Conservation (phyloP, 2,329 filamentous ascomycete genomes). For the Ophiocordyceps polyrhachis-furcata region DNA sequence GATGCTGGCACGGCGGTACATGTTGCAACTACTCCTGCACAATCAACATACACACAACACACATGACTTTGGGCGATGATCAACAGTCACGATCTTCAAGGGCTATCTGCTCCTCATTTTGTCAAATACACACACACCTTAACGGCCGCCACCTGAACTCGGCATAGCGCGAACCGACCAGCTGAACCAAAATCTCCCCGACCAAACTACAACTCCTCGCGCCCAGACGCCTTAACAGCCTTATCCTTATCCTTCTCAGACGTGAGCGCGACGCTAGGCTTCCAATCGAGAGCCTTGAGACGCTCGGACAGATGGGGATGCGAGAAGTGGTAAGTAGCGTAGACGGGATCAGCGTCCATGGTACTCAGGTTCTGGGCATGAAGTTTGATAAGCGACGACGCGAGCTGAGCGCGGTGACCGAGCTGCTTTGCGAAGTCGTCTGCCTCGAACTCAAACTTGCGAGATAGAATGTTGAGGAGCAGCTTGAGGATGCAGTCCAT, state of each 20-base stretch:
- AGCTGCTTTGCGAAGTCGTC: constrained; percentile 75
- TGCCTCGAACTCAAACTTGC: constrained; percentile 91
- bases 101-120: too few species aligned
- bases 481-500: constrained; percentile 93
- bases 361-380: constrained; percentile 96
- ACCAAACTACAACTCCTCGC: constrained; percentile 48
- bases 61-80: neutral
- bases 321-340: constrained; percentile 95
- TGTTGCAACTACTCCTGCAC: neutral
- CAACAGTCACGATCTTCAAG: too few species aligned
- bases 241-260: constrained; percentile 20
- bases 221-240: constrained; percentile 51
- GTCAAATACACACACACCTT: neutral
- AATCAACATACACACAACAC: neutral
- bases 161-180: too few species aligned
- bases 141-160: too few species aligned
- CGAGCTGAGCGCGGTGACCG: constrained; percentile 69
- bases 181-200: neutral
- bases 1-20: neutral
- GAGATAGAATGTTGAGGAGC: constrained; percentile 85
- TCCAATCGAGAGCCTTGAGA: constrained; percentile 79
- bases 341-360: constrained; percentile 98
- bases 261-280: constrained; percentile 33
- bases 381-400: constrained; percentile 80
- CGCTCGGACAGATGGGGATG: constrained; percentile 92